phyloP scores from a whole-genome alignment of 1,284 basidiomycete genomes.

The Sanghuangporus sanghuang region DNA sequence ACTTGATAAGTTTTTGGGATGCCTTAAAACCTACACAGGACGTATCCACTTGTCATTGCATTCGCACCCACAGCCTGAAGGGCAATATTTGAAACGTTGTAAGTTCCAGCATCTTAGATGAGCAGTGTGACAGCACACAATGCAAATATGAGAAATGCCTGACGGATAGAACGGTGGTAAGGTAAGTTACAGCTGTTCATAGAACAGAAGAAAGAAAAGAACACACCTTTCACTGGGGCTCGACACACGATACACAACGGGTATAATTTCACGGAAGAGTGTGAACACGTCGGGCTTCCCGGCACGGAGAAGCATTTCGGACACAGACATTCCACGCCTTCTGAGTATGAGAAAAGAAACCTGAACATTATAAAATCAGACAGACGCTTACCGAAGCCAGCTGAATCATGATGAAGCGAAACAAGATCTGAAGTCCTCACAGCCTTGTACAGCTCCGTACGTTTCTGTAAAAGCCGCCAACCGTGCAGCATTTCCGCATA shows the following conservation, averaged over 20 bases:
- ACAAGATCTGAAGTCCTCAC: conserved; percentile 28
- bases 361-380: neutral
- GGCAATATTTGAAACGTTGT: conserved; percentile 44
- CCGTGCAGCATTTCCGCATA: conserved; percentile 74
- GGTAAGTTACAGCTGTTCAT: neutral
- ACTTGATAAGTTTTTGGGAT: neutral
- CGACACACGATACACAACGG: conserved; percentile 70
- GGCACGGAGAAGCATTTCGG: conserved; percentile 17
- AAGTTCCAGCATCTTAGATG: conserved; percentile 62
- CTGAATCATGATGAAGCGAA: conserved; percentile 24
- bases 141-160: conserved; percentile 70
- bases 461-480: conserved; percentile 63
- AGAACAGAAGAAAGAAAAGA: neutral
- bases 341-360: neutral
- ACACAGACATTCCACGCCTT: conserved; percentile 5
- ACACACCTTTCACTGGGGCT: conserved; percentile 70
- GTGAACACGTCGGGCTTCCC: conserved; percentile 38
- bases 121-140: conserved; percentile 59
- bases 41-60: conserved; percentile 28
- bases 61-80: conserved; percentile 60
- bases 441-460: conserved; percentile 66
- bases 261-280: conserved; percentile 42
- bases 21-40: neutral
- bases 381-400: conserved; percentile 27
- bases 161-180: neutral